Percentiles rank a stretch among this genome's conserved stretches.
Evolutionary conservation across 2,329 filamentous ascomycete species (phyloP).

Genomic region (Microcera coccophila): DNA sequence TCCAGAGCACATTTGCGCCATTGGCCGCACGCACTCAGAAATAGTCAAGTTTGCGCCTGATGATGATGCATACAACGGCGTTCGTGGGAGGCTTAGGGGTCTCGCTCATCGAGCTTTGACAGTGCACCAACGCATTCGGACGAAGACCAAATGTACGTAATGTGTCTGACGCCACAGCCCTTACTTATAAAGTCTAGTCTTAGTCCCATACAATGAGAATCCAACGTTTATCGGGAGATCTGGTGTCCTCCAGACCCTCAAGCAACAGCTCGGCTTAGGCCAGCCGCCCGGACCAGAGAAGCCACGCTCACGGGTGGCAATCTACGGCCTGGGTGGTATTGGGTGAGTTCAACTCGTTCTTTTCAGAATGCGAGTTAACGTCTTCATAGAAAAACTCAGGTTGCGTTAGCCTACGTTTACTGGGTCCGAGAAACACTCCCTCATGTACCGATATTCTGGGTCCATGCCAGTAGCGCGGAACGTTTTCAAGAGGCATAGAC

Average conservation of each 20-base stretch:
- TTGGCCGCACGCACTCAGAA: slow-evolving; percentile 20
- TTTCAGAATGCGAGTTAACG: background rate
- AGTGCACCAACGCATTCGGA: background rate
- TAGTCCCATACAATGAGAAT: slow-evolving; percentile 14
- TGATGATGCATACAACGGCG: slow-evolving; percentile 12
- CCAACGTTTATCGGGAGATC: slow-evolving; percentile 13
- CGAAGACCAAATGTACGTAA: slow-evolving; percentile 10
- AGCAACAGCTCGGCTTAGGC: slow-evolving; percentile 1
- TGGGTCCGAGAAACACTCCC: slow-evolving; percentile 8
- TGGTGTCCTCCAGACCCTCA: slow-evolving; percentile 3
- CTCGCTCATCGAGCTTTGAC: slow-evolving; percentile 4
- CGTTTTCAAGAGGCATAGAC: slow-evolving; percentile 32
- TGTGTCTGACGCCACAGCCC: background rate
- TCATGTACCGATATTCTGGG: slow-evolving; percentile 31
- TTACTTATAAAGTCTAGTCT: slow-evolving; percentile 4
- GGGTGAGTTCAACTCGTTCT: slow-evolving; percentile 15
- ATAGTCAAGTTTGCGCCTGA: slow-evolving; percentile 24
- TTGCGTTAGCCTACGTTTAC: slow-evolving; percentile 15
- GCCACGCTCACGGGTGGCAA: slow-evolving; percentile 1
- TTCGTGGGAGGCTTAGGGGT: slow-evolving; percentile 2
- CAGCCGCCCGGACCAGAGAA: rapidly evolving
- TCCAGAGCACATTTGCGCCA: slow-evolving; percentile 18
- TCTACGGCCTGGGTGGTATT: slow-evolving; percentile 15
- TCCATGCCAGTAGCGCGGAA: slow-evolving; percentile 28
- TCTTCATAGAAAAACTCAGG: slow-evolving; percentile 12